Percentiles rank a stretch among this genome's conserved stretches.
Conservation (phyloP, 441 rosid species). For the Raphanus hybrid region DNA sequence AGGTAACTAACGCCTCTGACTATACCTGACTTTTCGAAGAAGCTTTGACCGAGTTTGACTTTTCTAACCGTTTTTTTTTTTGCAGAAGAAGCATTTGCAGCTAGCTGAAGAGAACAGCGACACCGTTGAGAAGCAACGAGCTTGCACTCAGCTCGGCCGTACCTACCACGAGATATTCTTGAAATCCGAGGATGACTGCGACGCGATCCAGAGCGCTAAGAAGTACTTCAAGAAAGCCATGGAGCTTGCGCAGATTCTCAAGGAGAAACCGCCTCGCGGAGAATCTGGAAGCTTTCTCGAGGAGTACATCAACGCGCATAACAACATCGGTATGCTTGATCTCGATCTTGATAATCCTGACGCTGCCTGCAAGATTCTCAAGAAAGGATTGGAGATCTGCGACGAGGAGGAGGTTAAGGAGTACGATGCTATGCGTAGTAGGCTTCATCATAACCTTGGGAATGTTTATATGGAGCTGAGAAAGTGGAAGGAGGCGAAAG, state of each 20-base stretch:
- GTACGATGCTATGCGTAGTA: slow-evolving; percentile 77
- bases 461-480: slow-evolving; percentile 72
- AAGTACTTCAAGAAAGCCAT: slow-evolving; percentile 86
- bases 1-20: slow-evolving; percentile 52
- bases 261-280: slow-evolving; percentile 63
- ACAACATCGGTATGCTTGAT: slow-evolving; percentile 93
- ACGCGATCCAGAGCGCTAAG: slow-evolving; percentile 74
- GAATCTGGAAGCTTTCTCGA: slow-evolving; percentile 72
- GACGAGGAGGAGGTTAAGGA: slow-evolving; percentile 88
- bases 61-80: slow-evolving; percentile 8
- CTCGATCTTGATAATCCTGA: slow-evolving; percentile 85
- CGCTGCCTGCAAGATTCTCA: slow-evolving; percentile 63
- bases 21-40: neutral
- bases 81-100: slow-evolving; percentile 86
- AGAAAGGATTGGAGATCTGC: slow-evolving; percentile 76
- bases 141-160: slow-evolving; percentile 94
- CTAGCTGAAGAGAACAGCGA: slow-evolving; percentile 78
- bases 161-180: slow-evolving; percentile 82
- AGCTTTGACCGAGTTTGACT: neutral
- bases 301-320: slow-evolving; percentile 90
- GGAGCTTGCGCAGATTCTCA: slow-evolving; percentile 74
- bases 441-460: slow-evolving; percentile 98
- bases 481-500: slow-evolving; percentile 74
- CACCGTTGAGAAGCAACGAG: slow-evolving; percentile 93
- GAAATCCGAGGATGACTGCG: slow-evolving; percentile 69